Evolutionary conservation across 129 eudicot species (phyloP).

Genomic region (Tagetes erecta): DNA sequence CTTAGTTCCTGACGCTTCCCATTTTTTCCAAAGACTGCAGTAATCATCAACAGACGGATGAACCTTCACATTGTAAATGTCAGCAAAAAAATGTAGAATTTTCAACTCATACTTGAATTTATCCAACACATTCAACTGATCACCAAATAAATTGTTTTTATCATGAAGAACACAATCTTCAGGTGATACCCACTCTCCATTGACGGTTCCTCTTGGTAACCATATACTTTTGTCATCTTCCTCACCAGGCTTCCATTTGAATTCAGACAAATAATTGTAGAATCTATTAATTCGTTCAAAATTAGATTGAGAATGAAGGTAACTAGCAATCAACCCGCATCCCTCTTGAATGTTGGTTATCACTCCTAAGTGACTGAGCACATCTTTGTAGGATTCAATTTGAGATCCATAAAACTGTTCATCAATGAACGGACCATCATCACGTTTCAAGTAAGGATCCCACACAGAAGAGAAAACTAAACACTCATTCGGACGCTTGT

Average conservation of each 20-base stretch:
- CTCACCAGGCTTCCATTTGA: slow-evolving; percentile 36
- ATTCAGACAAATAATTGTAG: slow-evolving; percentile 33
- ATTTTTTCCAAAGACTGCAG: slow-evolving; percentile 47
- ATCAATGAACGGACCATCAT: slow-evolving; percentile 63
- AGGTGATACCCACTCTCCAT: slow-evolving; percentile 49
- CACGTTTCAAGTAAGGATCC: slow-evolving; percentile 19
- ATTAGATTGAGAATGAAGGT: slow-evolving; percentile 35
- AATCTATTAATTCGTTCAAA: slow-evolving; percentile 34
- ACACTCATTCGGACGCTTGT: slow-evolving; percentile 42
- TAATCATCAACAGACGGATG: slow-evolving; percentile 52
- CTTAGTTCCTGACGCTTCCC: slow-evolving; percentile 43
- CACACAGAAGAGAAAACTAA: slow-evolving; percentile 39
- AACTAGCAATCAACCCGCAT: slow-evolving; percentile 38
- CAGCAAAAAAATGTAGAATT: slow-evolving; percentile 44
- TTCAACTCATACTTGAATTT: slow-evolving; percentile 29
- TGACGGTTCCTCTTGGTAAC: slow-evolving; percentile 40
- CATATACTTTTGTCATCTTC: slow-evolving; percentile 34
- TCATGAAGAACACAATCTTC: slow-evolving; percentile 51
- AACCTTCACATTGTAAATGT: slow-evolving; percentile 29
- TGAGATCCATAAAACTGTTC: slow-evolving; percentile 45
- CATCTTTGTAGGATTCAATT: slow-evolving; percentile 28
- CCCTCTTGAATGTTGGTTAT: slow-evolving; percentile 16
- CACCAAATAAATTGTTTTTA: slow-evolving; percentile 35
- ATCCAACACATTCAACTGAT: slow-evolving; percentile 42
- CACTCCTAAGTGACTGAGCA: slow-evolving; percentile 41